Evolutionary conservation across 1,139 yeast species (phyloP), one percentile per base, ranked within the genome.

Genomic region (Magnusiomyces fungicola): DNA sequence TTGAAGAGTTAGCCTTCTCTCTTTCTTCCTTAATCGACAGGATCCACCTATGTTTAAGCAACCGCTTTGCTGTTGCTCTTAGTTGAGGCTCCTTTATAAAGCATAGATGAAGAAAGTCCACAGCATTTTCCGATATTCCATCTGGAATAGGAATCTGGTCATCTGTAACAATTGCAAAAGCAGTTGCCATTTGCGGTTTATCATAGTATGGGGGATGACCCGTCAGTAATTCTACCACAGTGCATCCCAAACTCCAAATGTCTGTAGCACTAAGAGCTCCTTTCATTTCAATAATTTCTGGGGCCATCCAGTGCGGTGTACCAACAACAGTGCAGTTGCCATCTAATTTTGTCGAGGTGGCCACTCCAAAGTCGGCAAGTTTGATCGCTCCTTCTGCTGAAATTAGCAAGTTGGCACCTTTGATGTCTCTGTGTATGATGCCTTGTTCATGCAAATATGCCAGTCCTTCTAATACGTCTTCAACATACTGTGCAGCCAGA

Each of bases 101-200:
- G 63, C 97, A 92, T 52, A 77, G 79, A 50, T 76, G 61, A 16
- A 89, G 67, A 58, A 92, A 86, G 56, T 84, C 89, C 48, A 74
- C 57, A 23, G 66, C 61, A 4, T 56, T 54, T 1, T 74, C 70
- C 1, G 87, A 74, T 6, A 79, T 68, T 34, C 71, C 75, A 39
- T 72, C 74, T 0, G 97, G 97, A 21, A 87, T 67, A 0, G 90
- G 88, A 1, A 95, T 92, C 56, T 79, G 80, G 9, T 80, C 83
- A 53, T 89, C 95, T 18, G 88, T 81, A 1, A 94, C 97, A 50
- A 90, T 88, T 0, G 97, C 96, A 69, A 87, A 96, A 56, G 92
- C 73, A 0, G 96, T 90, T 0, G 95, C 87, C 81, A 89, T 84
- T 24, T 89, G 87, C 3, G 36, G 27, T 21, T 29, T 29, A 19